Evolutionary conservation across 768 basidiomycete species (phyloP).

Genomic region (Agrocybe pediades): DNA sequence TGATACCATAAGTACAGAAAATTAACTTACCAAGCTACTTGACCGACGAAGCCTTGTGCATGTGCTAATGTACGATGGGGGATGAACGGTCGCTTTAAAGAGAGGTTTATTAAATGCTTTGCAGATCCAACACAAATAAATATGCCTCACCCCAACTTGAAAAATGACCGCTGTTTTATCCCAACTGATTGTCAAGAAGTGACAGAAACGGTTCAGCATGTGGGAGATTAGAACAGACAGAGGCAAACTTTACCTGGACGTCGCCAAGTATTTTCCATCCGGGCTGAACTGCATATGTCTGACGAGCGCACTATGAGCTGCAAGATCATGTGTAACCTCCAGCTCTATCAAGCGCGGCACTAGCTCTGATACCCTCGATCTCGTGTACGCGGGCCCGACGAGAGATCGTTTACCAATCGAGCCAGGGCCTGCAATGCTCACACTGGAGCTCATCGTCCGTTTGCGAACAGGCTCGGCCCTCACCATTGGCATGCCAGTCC

Average conservation of each 20-base stretch:
- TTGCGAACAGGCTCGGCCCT: slow-evolving; percentile 20
- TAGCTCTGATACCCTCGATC: slow-evolving; percentile 56
- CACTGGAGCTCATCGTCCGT: slow-evolving; percentile 23
- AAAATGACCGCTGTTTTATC: slow-evolving; percentile 71
- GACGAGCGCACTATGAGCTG: slow-evolving; percentile 68
- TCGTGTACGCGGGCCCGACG: slow-evolving; percentile 23
- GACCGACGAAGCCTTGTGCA: slow-evolving; percentile 70
- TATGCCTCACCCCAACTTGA: slow-evolving; percentile 53
- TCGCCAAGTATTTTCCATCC: slow-evolving; percentile 72
- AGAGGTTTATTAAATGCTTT: slow-evolving; percentile 3
- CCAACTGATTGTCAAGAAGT: slow-evolving; percentile 45
- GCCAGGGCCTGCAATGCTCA: slow-evolving; percentile 6
- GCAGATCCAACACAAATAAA: background rate
- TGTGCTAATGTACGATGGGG: slow-evolving; percentile 67
- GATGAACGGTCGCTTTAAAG: slow-evolving; percentile 54
- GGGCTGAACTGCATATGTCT: slow-evolving; percentile 77
- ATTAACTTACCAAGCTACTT: slow-evolving; percentile 74
- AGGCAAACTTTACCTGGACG: slow-evolving; percentile 52
- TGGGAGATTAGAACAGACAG: background rate
- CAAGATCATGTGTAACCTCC: slow-evolving; percentile 58
- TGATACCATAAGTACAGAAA: too few relatives aligned
- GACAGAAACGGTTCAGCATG: background rate
- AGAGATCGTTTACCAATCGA: slow-evolving; percentile 10
- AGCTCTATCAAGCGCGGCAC: slow-evolving; percentile 58
- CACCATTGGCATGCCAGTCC: slow-evolving; percentile 4